A percentile compares a stretch with the other conserved stretches of the same genome.
phyloP scores from a whole-genome alignment of 129 eudicot genomes.

The Flaveria trinervia region DNA sequence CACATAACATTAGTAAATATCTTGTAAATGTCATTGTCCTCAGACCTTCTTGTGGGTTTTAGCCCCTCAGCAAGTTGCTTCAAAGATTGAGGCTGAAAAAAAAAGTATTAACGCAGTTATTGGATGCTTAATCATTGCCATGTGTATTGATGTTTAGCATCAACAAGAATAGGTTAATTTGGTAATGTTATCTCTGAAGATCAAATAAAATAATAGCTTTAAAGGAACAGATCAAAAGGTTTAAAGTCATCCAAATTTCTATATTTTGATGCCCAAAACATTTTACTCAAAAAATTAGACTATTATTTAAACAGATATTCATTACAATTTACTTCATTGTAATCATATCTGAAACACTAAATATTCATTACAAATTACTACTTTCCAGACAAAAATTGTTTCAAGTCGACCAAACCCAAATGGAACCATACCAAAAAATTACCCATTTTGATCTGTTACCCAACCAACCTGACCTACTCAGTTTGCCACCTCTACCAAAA shows the following conservation, averaged over 20 bases:
- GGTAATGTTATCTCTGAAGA: too few species aligned
- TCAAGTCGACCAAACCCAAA: not conserved
- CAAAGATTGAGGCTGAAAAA: slow-evolving; percentile 82
- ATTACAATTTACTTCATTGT: not conserved
- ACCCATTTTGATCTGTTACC: not conserved
- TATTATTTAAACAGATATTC: not conserved
- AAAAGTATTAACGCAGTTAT: not conserved
- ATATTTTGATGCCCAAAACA: not conserved
- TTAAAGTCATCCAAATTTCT: slow-evolving; percentile 3
- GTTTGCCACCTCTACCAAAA: slow-evolving; percentile 8
- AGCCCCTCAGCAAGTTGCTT: slow-evolving; percentile 89
- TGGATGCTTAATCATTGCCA: not conserved
- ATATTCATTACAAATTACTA: not conserved
- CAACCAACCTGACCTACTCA: not conserved
- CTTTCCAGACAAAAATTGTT: not conserved
- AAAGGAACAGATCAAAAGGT: not conserved
- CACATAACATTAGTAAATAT: slow-evolving; percentile 72
- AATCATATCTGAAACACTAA: not conserved
- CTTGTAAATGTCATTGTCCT: slow-evolving; percentile 68
- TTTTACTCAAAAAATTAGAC: not conserved
- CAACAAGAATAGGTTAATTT: too few species aligned
- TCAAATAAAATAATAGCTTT: too few species aligned
- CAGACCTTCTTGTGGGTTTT: slow-evolving; percentile 56
- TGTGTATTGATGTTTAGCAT: not conserved
- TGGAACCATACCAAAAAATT: not conserved